Conservation (phyloP, 1,284 basidiomycete genomes). For the Fomitopsis schrenkii region DNA sequence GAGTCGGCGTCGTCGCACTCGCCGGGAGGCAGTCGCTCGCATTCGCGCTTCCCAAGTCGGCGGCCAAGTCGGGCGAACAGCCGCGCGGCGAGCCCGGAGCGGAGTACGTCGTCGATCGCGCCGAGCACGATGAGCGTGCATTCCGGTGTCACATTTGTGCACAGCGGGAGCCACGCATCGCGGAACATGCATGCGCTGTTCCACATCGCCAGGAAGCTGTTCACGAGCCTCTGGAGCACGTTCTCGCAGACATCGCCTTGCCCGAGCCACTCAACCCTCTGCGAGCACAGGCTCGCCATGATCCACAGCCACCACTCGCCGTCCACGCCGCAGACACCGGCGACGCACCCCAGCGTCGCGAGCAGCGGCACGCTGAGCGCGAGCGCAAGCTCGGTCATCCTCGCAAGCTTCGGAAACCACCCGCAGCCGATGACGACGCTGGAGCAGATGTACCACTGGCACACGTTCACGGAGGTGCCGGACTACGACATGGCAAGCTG, state of each 20-base stretch:
- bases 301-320: not conserved
- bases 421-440: conserved; percentile 30
- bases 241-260: conserved; percentile 32
- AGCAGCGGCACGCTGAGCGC: conserved; percentile 18
- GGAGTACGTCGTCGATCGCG: too few species aligned
- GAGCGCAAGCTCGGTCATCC: conserved; percentile 15
- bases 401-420: conserved; percentile 14
- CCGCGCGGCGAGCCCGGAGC: too few species aligned
- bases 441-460: conserved; percentile 47
- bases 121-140: too few species aligned
- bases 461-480: conserved; percentile 74
- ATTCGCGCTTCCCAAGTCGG: conserved; percentile 29
- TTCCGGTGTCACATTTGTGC: too few species aligned
- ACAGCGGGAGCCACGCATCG: too few species aligned
- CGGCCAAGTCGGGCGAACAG: too few species aligned
- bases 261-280: conserved; percentile 31
- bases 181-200: conserved; percentile 51
- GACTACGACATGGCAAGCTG: conserved; percentile 65
- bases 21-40: conserved; percentile 23
- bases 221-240: conserved; percentile 37
- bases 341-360: conserved; percentile 7
- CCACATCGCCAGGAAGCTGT: conserved; percentile 60
- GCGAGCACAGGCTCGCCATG: conserved; percentile 12
- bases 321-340: conserved; percentile 1
- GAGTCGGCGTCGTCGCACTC: conserved; percentile 6